These are phyloP conservation scores for Nemania sp. DNA, from an alignment of 2,329 filamentous ascomycete genomes.

Conservation along the genomic window DNA sequence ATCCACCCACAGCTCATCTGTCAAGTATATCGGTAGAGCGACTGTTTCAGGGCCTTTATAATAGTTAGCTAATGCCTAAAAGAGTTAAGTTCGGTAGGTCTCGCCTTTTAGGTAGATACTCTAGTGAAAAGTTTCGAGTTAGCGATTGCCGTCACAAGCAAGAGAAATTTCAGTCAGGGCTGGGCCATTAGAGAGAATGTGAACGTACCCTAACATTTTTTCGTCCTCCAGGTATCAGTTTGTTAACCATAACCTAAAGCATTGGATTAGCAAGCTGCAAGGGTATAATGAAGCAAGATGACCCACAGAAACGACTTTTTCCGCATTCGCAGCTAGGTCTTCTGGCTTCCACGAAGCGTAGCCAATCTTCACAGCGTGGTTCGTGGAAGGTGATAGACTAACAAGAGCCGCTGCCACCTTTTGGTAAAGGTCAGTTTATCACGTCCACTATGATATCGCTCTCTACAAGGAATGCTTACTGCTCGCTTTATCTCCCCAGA, in stretches of 20 bases:
- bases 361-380: constrained; percentile 84
- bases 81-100: background rate
- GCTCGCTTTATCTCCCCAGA: constrained; percentile 86
- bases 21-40: constrained; percentile 93
- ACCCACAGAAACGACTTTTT: constrained; percentile 54
- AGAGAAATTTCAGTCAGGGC: background rate
- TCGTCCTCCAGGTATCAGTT: constrained; percentile 88
- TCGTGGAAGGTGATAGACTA: constrained; percentile 80
- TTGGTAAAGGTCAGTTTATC: constrained; percentile 16
- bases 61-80: constrained; percentile 24
- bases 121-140: constrained; percentile 33
- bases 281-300: background rate
- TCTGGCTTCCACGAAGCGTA: constrained; percentile 79
- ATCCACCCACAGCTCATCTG: constrained; percentile 90
- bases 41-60: constrained; percentile 78
- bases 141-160: constrained; percentile 14
- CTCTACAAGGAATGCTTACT: constrained; percentile 57
- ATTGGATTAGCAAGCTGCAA: constrained; percentile 58
- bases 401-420: constrained; percentile 73
- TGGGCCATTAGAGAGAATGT: background rate
- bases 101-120: constrained; percentile 81
- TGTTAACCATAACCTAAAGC: constrained; percentile 75
- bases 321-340: constrained; percentile 83
- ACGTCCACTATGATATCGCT: background rate
- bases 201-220: constrained; percentile 52